Base-by-base conservation (phyloP, 2,329 filamentous ascomycete species). In the Colletotrichum noveboracense region DNA sequence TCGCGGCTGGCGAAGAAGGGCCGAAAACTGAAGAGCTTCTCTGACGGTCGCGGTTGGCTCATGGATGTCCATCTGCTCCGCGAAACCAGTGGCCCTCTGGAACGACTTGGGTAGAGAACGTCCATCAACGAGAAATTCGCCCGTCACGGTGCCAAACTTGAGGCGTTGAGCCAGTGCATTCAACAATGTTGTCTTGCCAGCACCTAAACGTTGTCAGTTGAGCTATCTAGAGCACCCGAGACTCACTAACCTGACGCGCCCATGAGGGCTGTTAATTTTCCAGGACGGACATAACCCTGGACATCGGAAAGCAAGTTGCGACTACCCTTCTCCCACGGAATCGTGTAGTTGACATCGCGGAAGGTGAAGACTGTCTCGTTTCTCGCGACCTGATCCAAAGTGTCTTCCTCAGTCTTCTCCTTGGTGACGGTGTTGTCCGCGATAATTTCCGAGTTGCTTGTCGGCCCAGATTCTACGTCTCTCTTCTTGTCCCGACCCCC, bases 231-330 rank as follows among this genome's bases (percentile, higher is more conserved):
- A 1, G 73, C 13, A 24, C 14, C 6, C 2, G 26, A 10, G 14
- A 80, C 6, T 3, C 78, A 79, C 79, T 79, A 82, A 81, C 85
- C 87, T 56, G 87, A 88, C 26, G 88, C 87, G 43, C 88, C 93
- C 94, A 96, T 96, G 1, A 96, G 88, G 10, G 94, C 95, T 12
- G 94, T 96, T 66, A 96, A 85, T 68, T 94, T 96, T 36, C 95
- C 95, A 2, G 95, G 95, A 76, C 95, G 94, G 58, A 97, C 94
- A 88, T 93, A 96, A n/a, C 95, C 95, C 79, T 96, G 93, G 1
- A 96, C 93, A 76, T 95, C 89, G 75, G 96, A 91, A 24, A 97
- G 86, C 70, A 97, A 90, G 65, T 92, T 91, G 24, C 94, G 89
- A n/a, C 90, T 85, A 66, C 94, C 91, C 5, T 88, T 88, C 80